phyloP scores from a whole-genome alignment of 23 red algal genomes.

The Gracilariopsis chorda region DNA sequence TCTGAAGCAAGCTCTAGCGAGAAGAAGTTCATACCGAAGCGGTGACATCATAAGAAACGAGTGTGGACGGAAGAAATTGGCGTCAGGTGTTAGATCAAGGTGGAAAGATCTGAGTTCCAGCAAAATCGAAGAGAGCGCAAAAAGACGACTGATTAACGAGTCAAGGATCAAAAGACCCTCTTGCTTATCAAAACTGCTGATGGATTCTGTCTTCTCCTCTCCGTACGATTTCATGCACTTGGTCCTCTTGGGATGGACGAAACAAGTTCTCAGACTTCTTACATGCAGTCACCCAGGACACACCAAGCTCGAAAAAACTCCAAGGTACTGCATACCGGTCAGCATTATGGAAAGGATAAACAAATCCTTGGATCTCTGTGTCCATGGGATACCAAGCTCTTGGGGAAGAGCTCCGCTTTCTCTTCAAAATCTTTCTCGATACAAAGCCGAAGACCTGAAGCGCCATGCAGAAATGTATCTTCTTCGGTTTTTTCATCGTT shows the following conservation, averaged over 20 bases:
- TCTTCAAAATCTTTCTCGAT: not conserved
- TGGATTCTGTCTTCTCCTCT: not conserved
- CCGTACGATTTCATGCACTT: slow-evolving; percentile 9
- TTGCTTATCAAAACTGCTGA: not conserved
- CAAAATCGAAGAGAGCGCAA: not conserved
- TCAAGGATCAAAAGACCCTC: not conserved
- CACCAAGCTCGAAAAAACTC: not conserved
- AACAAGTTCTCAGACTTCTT: not conserved
- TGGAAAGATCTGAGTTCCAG: not conserved
- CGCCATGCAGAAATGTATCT: not conserved
- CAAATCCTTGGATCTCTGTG: not conserved
- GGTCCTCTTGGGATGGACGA: not conserved
- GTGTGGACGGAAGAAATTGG: not conserved
- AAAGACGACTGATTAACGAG: not conserved
- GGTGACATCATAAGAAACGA: not conserved
- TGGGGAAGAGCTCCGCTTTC: not conserved
- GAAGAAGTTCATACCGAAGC: not conserved
- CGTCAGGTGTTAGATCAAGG: not conserved
- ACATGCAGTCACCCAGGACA: not conserved
- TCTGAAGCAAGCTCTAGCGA: not conserved
- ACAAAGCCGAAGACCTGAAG: slow-evolving; percentile 13
- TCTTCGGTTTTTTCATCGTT: not conserved
- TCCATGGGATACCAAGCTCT: not conserved
- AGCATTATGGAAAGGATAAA: not conserved
- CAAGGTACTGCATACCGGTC: not conserved